Base-by-base conservation (phyloP, 2,329 filamentous ascomycete genomes). In the Penicillium sp. region DNA sequence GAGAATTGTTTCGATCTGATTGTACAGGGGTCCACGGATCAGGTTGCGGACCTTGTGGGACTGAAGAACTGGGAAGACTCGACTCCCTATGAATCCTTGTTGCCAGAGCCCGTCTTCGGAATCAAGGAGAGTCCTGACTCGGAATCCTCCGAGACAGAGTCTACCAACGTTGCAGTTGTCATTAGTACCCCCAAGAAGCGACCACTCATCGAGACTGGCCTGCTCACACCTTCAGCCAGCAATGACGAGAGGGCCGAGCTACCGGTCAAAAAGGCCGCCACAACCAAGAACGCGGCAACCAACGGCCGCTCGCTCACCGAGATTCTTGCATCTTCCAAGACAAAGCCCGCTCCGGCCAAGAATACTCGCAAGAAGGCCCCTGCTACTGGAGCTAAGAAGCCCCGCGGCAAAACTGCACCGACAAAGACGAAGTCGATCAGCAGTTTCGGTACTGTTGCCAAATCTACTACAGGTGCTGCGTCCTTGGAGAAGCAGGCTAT, bases 1-100 rank as follows among this genome's bases (percentile, higher is more conserved):
- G 93, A 93, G 70, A 89, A 96, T 61, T 92, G 91, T 68, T 99
- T 93, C 89, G 95, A 99, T 74, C 77, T 97, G 58, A 86, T 98
- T 19, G 89, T 99, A 35, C 87, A 86, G 63, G 93, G 91, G 21
- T 89, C 90, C 66, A 95, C 91, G 70, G 95, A 99, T 71, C 87
- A 92, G 62, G 89, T 99, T 39, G 95, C 95, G 21, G 83, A 82
- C 48, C 79, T 91, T 39, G 89, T 87, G 16, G 84, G 84, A 22
- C 75, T 87, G 73, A 80, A 80, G 52, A 78, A 76, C 57, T 87
- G 84, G 84, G 76, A 86, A 61, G 83, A 86, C 56, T 63, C 71
- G 49, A 55, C 53, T 2, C 68, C 68, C 7, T 69, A 73, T 9
- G 73, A 76, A 10, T 27, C 39, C 13, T 65, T 75, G 14, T 76